These are phyloP conservation scores for Dactylonectria estremocensis DNA, from an alignment of 2,329 filamentous ascomycete genomes.

Conservation along the genomic window DNA sequence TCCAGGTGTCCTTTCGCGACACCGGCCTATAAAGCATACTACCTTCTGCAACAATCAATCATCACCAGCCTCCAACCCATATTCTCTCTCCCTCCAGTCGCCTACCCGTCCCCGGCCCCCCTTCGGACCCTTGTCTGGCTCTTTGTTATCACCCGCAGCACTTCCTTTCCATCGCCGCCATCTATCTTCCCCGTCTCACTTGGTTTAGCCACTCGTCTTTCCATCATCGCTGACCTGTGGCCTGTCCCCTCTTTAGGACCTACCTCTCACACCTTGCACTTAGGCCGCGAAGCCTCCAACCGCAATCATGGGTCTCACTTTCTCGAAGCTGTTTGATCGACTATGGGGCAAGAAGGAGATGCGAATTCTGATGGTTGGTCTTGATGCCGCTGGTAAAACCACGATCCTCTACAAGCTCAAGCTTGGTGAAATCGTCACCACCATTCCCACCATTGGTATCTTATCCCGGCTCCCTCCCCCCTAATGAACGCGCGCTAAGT, in stretches of 20 bases:
- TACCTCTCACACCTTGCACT: conserved; percentile 47
- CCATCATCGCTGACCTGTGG: conserved; percentile 33
- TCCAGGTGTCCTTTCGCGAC: conserved; percentile 50
- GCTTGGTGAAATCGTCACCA: conserved; percentile 99
- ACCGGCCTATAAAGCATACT: conserved; percentile 45
- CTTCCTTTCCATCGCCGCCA: conserved; percentile 34
- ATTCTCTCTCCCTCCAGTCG: conserved; percentile 21
- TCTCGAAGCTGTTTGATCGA: conserved; percentile 96
- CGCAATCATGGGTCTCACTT: conserved; percentile 96
- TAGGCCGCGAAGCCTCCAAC: conserved; percentile 56
- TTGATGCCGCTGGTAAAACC: conserved; percentile 99
- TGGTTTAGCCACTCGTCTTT: conserved; percentile 41
- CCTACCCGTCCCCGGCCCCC: conserved; percentile 34
- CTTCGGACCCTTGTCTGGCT: conserved; percentile 26
- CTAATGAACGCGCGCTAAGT: conserved; percentile 42
- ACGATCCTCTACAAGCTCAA: conserved; percentile 99
- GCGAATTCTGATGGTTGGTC: conserved; percentile 99
- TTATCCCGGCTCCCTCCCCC: conserved; percentile 17
- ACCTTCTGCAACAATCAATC: conserved; percentile 38
- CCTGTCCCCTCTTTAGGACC: conserved; percentile 27
- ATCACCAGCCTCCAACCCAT: conserved; percentile 40
- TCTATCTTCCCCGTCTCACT: conserved; percentile 28
- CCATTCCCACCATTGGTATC: conserved; percentile 96
- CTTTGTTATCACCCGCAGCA: conserved; percentile 31
- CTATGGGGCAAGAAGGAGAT: conserved; percentile 99